Conservation (phyloP, 495 filamentous ascomycete species). For the Aspergillus steynii region DNA sequence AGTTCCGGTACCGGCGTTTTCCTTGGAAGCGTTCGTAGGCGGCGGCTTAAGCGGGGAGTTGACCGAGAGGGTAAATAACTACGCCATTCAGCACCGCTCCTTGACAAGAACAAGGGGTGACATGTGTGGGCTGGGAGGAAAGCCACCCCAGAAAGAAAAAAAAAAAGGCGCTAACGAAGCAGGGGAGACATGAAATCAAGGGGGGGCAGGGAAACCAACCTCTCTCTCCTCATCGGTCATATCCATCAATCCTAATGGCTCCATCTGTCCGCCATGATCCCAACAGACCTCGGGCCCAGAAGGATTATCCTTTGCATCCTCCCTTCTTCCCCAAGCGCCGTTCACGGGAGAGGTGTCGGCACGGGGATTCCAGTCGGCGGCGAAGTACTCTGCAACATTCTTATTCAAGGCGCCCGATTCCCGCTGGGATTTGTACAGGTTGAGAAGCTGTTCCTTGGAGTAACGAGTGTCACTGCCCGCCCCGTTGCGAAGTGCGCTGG, state of each 20-base stretch:
- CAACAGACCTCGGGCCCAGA: constrained; percentile 82
- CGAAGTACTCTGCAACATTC: constrained; percentile 69
- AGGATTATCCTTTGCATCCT: constrained; percentile 63
- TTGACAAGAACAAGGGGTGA: not conserved
- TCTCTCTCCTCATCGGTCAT: constrained; percentile 84
- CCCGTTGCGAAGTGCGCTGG: constrained; percentile 54
- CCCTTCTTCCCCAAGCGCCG: constrained; percentile 74
- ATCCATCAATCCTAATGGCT: constrained; percentile 71
- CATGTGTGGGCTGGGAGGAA: not conserved
- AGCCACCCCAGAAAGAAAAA: not conserved
- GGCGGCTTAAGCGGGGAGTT: constrained; percentile 92
- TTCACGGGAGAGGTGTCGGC: constrained; percentile 59
- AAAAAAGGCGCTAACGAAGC: not conserved
- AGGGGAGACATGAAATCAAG: constrained; percentile 10
- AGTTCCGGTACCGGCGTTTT: constrained; percentile 55
- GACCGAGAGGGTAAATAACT: constrained; percentile 81
- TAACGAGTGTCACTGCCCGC: constrained; percentile 63
- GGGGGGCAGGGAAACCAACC: constrained; percentile 48
- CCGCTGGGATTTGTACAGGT: constrained; percentile 65
- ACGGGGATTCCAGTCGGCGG: constrained; percentile 74
- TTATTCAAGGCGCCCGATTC: constrained; percentile 56
- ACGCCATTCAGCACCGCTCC: constrained; percentile 24
- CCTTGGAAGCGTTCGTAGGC: constrained; percentile 68
- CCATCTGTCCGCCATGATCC: constrained; percentile 72
- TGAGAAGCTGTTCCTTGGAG: constrained; percentile 79